A percentile compares a stretch with the other conserved stretches of the same genome.
Conservation (phyloP, 768 basidiomycete species). For the Brasilioporus rufonigricans region DNA sequence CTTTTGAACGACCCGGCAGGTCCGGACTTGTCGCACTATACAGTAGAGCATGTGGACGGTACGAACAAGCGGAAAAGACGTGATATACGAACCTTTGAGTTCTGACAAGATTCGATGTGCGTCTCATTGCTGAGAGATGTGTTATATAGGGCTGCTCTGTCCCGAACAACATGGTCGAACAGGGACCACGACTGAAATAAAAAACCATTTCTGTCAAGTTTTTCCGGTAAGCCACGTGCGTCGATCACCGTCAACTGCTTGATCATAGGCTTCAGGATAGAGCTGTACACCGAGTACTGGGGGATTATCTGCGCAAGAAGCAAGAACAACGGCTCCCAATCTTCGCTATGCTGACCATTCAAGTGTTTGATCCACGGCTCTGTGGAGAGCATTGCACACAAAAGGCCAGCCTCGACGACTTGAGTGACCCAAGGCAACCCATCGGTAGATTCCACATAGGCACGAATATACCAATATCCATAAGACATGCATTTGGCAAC, state of each 20-base stretch:
- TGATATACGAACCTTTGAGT: constrained; percentile 15
- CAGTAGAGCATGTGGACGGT: neutral
- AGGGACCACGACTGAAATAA: constrained; percentile 20
- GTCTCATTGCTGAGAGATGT: constrained; percentile 4
- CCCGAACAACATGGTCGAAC: constrained; percentile 20
- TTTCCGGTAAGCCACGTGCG: constrained; percentile 8
- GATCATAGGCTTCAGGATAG: constrained; percentile 17
- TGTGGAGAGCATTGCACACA: constrained; percentile 24
- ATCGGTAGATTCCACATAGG: constrained; percentile 25
- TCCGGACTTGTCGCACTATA: constrained; percentile 26
- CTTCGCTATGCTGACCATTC: constrained; percentile 18
- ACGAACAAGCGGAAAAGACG: neutral
- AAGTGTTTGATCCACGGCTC: constrained; percentile 28
- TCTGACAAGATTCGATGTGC: constrained; percentile 27
- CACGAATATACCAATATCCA: constrained; percentile 31
- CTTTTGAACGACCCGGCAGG: constrained; percentile 26
- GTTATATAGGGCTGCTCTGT: constrained; percentile 14
- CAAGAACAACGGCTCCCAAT: constrained; percentile 29
- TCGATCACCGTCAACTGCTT: constrained; percentile 17
- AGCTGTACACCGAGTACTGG: constrained; percentile 25
- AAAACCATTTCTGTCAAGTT: constrained; percentile 12
- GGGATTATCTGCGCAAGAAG: constrained; percentile 25
- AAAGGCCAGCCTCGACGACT: constrained; percentile 23
- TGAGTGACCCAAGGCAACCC: constrained; percentile 28
- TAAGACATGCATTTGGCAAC: constrained; percentile 28